phyloP scores from a whole-genome alignment of 2,329 filamentous ascomycete species.

The Xylariaceae sp. region DNA sequence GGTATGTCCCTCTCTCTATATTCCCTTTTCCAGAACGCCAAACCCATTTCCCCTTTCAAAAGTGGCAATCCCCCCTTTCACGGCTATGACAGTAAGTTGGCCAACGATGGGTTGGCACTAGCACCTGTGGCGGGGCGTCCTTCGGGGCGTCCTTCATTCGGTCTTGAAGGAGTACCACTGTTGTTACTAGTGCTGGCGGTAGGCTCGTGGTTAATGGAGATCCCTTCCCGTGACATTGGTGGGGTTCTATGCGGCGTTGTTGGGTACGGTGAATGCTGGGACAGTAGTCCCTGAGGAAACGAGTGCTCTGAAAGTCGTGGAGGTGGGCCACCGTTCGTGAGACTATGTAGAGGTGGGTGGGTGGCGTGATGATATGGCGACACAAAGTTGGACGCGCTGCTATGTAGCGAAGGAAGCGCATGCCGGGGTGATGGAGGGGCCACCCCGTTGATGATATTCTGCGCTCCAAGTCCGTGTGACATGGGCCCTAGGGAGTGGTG shows the following conservation, averaged over 20 bases:
- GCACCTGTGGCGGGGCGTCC: constrained; percentile 44
- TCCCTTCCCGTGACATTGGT: constrained; percentile 39
- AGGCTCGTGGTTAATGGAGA: constrained; percentile 30
- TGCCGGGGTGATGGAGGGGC: constrained; percentile 46
- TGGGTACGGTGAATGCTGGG: constrained; percentile 40
- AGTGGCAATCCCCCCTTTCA: constrained; percentile 5
- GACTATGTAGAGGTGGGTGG: constrained; percentile 29
- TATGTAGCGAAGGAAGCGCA: constrained; percentile 38
- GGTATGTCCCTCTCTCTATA: constrained; percentile 32
- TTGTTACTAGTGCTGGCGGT: constrained; percentile 30
- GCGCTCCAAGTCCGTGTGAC: constrained; percentile 38
- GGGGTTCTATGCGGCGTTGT: constrained; percentile 44
- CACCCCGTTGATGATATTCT: constrained; percentile 41
- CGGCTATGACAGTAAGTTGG: constrained; percentile 61
- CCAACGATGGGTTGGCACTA: constrained; percentile 70
- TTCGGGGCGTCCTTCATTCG: constrained; percentile 28
- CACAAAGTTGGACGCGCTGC: constrained; percentile 37
- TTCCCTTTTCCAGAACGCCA: constrained; percentile 28
- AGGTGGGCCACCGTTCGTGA: constrained; percentile 39
- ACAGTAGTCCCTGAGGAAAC: constrained; percentile 41
- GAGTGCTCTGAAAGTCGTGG: constrained; percentile 42
- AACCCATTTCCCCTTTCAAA: constrained; percentile 15
- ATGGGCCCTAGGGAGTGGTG: constrained; percentile 40
- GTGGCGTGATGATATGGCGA: constrained; percentile 32
- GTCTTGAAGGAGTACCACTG: constrained; percentile 30